Base-by-base conservation (phyloP, 1,139 yeast species). In the Suhomyces terraborum region DNA sequence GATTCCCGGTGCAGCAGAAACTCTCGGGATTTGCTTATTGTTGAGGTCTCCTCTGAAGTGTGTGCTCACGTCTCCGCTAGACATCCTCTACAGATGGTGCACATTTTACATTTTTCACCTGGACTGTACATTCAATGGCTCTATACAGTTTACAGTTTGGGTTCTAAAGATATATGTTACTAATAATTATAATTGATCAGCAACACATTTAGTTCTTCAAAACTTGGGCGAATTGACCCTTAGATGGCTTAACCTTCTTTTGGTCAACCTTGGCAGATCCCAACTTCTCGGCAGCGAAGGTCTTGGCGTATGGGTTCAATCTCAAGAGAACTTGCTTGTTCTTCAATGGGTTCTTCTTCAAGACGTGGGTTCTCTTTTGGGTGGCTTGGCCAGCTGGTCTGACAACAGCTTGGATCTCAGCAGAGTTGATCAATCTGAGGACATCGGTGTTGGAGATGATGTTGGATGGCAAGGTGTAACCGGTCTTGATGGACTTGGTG, bases 271-370 rank as follows among this genome's bases (percentile, higher is more conserved):
- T 88, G 70, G 77, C 77, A 61, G 91, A 83, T 66, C 95, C 96
- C 62, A 85, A 78, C 79, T 88, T 87, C 79, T 88, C 85, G 72
- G 87, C 88, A 64, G 96, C 69, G 78, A 82, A 89, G 63, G 93
- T 95, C 86, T 88, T 88, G 66, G 98, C 98, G 84, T 93, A 93
- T 61, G 99, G 99, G 96, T 93, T 94, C 75, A 93, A 86, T 82
- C 97, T 88, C 75, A 89, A 84, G 71, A 89, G 78, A 66, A 89
- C 94, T 80, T 88, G 96, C 84, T 89, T 91, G 97, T 94, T 93
- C 93, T 88, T 93, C 74, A 93, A 89, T 79, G 99, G 98, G 94
- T 93, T 93, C 93, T 88, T 91, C 97, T 93, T 93, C 76, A 84
- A 85, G 72, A 87, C 95, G 81, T 86, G 88, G 59, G 88, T 74